Conservation (phyloP, 805 yeast species). For the Yamadazyma kitorensis region DNA sequence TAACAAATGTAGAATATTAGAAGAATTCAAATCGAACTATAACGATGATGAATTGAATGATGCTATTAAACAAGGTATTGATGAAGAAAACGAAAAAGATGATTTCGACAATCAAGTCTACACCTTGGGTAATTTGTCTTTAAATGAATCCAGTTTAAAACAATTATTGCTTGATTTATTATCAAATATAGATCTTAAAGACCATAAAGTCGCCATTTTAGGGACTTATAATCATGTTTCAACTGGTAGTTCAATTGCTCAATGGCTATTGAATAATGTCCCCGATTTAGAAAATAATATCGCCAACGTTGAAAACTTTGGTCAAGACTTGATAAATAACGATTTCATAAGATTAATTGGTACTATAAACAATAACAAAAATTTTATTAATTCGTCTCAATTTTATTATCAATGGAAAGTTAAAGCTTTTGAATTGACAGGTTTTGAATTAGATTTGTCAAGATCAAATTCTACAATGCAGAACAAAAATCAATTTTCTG, state of each 20-base stretch:
- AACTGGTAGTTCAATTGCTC: slow-evolving; percentile 58
- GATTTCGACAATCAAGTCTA: slow-evolving; percentile 19
- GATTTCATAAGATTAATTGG: slow-evolving; percentile 69
- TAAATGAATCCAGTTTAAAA: slow-evolving; percentile 27
- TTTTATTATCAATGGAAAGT: slow-evolving; percentile 81
- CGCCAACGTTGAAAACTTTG: slow-evolving; percentile 65
- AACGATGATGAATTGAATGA: slow-evolving; percentile 40
- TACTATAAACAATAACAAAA: slow-evolving; percentile 45
- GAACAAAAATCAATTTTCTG: slow-evolving; percentile 17
- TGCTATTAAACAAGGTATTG: slow-evolving; percentile 1
- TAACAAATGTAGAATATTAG: slow-evolving; percentile 72
- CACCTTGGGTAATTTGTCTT: slow-evolving; percentile 30
- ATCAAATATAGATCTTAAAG: slow-evolving; percentile 45
- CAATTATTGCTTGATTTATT: slow-evolving; percentile 34
- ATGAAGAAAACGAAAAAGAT: slow-evolving; percentile 21
- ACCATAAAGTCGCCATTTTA: slow-evolving; percentile 63
- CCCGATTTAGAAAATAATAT: slow-evolving; percentile 43
- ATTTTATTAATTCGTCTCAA: slow-evolving; percentile 71
- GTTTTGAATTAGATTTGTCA: slow-evolving; percentile 13
- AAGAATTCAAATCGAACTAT: slow-evolving; percentile 54
- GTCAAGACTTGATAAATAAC: slow-evolving; percentile 62
- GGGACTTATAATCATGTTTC: slow-evolving; percentile 65
- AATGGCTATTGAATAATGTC: slow-evolving; percentile 53
- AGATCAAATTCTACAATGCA: slow-evolving; percentile 8
- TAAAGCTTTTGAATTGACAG: slow-evolving; percentile 52